Base-by-base conservation (phyloP, 768 basidiomycete genomes). In the Lanmaoa pseudosensibilis region DNA sequence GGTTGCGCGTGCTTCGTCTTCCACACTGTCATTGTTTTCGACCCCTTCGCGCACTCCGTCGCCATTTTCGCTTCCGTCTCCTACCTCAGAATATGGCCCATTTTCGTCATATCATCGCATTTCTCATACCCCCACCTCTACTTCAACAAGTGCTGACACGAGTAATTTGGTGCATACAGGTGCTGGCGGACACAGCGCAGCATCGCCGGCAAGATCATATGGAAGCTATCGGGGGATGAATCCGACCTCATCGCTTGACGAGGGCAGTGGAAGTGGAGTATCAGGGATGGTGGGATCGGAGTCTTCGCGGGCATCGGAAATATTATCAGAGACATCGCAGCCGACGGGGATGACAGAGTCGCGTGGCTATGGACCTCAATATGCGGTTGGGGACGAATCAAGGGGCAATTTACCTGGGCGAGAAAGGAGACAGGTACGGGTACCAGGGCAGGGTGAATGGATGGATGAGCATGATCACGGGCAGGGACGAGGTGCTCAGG, bases 131-230 rank as follows among this genome's bases (percentile, higher is more conserved):
- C 12, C 16, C 12, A 2, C 34, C 33, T 49, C 55, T 18, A 1
- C 33, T 19, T 19, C 54, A 10, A 25, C 52, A 38, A 30, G 46
- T 21, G 27, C 68, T 69, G 10, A 71, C 40, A 12, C 40, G 2
- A 36, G 38, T n/a, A 18, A 12, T 46, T 16, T 43, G 30, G 9
- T 38, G 5, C 16, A 32, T 11, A 41, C 50, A 73, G 69, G 65
- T 11, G 52, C 52, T 16, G 63, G 52, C 41, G 53, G 50, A 32
- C 41, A 62, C 19, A 57, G 57, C 16, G 59, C 65, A 0, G 55
- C 36, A 12, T 71, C 69, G 0, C 69, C 69, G 0, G 55, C 60
- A 4, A 62, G 57, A 30, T 73, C 71, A 0, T 68, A 55, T 34
- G 64, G 55, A 11, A 68, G 64, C 34, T 55, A 67, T 50, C 62